Percentiles rank a stretch among this genome's conserved stretches.
These are phyloP conservation scores for Phytopythium delawarense DNA, from an alignment of 352 stramenopile genomes.

Conservation along the genomic window DNA sequence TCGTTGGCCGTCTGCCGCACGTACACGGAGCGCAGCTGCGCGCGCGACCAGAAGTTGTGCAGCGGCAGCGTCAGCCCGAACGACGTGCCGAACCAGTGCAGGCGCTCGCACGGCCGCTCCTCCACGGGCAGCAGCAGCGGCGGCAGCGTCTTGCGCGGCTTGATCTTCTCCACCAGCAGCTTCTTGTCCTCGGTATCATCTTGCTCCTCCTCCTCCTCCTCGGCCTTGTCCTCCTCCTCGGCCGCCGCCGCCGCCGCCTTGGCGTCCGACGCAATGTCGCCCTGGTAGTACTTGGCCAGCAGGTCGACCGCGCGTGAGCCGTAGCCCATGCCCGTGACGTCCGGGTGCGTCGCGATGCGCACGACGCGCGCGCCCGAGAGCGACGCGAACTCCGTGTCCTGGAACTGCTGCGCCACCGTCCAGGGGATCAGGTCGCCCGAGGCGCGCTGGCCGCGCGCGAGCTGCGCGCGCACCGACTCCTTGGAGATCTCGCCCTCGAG, in stretches of 20 bases:
- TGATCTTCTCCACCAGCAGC: constrained; percentile 87
- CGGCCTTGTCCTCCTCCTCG: constrained; percentile 27
- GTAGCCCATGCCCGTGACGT: constrained; percentile 97
- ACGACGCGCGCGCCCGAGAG: constrained; percentile 97
- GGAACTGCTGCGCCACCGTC: constrained; percentile 99
- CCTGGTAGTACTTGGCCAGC: constrained; percentile 97
- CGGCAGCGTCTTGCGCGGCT: constrained; percentile 95
- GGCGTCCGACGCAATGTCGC: constrained; percentile 86
- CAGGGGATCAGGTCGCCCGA: constrained; percentile 99
- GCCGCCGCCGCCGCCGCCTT: constrained; percentile 21
- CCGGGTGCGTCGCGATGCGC: constrained; percentile 97
- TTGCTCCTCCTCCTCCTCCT: constrained; percentile 22
- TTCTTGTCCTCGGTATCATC: constrained; percentile 40
- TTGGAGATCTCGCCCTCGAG: constrained; percentile 97
- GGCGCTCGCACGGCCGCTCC: constrained; percentile 90
- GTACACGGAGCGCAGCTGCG: constrained; percentile 96
- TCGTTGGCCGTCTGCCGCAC: constrained; percentile 99
- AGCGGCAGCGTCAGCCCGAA: constrained; percentile 97
- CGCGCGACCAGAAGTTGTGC: constrained; percentile 97
- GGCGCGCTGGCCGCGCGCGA: constrained; percentile 94
- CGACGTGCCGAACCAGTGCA: constrained; percentile 98
- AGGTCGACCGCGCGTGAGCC: constrained; percentile 95
- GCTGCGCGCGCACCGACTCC: constrained; percentile 93
- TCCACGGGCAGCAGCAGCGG: constrained; percentile 95
- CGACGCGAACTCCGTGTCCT: constrained; percentile 96